Evolutionary conservation across 129 eudicot genomes (phyloP), one percentile per base, ranked within the genome.

Genomic region (Artemisia argyi): DNA sequence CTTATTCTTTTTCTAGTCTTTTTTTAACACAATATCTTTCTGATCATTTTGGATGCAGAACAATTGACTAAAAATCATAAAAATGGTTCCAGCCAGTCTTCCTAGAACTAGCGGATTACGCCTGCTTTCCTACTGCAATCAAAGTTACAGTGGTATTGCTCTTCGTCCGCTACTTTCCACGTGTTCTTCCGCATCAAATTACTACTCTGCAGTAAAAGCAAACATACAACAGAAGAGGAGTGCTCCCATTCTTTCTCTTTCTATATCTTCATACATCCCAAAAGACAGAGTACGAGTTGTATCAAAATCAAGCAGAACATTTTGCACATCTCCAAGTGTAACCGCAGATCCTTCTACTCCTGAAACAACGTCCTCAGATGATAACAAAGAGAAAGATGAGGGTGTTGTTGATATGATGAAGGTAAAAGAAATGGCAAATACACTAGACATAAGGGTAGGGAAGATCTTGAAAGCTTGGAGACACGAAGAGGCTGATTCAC

Each of bases 401-500:
- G 82, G 11, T 17, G 82, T 75, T 5, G 61, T 56, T 18, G 73
- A 72, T 39, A 66, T 68, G 82, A 69, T 30, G 61, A 76, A 62
- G 75, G 56, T 86, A 64, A 87, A 72, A 65, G 92, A 85, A 11
- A 76, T 83, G 68, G 96, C 95, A 28, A 86, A 85, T 53, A 81
- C 78, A 26, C 75, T 94, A 76, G 98, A 94, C 54, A 67, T 94
- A 35, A 90, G 92, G 81, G 97, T 94, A 7, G 98, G 98, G 22
- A 74, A 71, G 32, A 82, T 94, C 26, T 15, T 90, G 15, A 90
- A 80, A 65, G 96, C 87, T 10, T 90, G 96, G 96, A 84, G 91
- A 65, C 98, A 94, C 39, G 93, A 83, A 71, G 98, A 94, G 79
- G 98, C 96, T 0, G 98, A 94, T 79, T 83, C 96, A 10, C 88